Percentiles rank a stretch among this genome's conserved stretches.
Conservation (phyloP, 495 filamentous ascomycete species). For the Arthonia radiata region DNA sequence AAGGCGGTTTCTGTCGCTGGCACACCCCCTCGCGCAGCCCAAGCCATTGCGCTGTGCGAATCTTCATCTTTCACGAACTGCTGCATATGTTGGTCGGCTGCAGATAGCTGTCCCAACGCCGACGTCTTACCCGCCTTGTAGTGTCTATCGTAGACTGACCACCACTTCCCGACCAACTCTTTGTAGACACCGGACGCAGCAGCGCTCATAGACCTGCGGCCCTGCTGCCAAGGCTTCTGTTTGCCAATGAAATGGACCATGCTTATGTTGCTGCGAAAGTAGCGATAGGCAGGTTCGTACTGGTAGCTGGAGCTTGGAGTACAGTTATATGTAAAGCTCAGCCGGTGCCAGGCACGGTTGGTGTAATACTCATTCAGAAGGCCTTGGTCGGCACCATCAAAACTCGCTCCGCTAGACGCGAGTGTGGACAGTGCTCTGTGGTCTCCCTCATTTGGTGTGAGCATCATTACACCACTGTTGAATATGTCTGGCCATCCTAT, state of each 20-base stretch:
- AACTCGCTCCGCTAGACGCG: constrained; percentile 68
- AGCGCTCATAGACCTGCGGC: constrained; percentile 26
- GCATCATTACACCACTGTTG: constrained; percentile 86
- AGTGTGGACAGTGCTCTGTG: constrained; percentile 65
- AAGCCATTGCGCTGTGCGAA: constrained; percentile 8
- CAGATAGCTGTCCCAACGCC: constrained; percentile 1
- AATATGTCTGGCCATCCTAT: constrained; percentile 97
- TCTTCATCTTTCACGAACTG: constrained; percentile 16
- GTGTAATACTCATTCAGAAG: constrained; percentile 83
- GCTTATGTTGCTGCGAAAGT: constrained; percentile 69
- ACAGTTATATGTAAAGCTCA: constrained; percentile 92
- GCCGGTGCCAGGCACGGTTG: constrained; percentile 46
- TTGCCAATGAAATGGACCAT: constrained; percentile 83
- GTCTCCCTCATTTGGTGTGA: constrained; percentile 67
- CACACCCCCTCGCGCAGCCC: neutral
- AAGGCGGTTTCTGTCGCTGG: neutral
- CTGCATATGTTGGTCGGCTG: constrained; percentile 12
- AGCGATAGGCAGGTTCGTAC: constrained; percentile 78
- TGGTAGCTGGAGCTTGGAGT: constrained; percentile 88
- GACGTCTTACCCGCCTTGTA: constrained; percentile 28
- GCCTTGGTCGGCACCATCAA: constrained; percentile 94
- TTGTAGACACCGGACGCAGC: constrained; percentile 42
- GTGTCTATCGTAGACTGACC: constrained; percentile 76
- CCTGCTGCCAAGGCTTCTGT: constrained; percentile 69
- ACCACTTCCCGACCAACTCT: constrained; percentile 65